Conservation (phyloP, 805 yeast species). For the Candida sithepensis region DNA sequence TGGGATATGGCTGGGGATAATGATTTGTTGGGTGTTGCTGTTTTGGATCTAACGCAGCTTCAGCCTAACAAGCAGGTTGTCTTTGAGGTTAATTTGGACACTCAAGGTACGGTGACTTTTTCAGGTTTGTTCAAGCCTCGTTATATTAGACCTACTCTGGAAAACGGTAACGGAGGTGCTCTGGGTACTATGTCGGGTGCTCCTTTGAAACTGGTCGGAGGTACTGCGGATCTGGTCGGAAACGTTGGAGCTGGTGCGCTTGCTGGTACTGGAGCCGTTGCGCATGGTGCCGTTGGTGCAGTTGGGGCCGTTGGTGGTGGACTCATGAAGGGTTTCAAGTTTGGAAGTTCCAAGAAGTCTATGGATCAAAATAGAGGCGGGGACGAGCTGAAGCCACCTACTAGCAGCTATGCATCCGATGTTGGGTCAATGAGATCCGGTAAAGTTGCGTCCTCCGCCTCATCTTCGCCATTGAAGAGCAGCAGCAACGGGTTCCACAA, state of each 20-base stretch:
- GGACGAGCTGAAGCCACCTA: constrained; percentile 17
- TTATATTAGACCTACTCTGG: constrained; percentile 61
- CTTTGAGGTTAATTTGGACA: constrained; percentile 48
- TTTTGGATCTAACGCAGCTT: constrained; percentile 46
- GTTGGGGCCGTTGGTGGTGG: constrained; percentile 38
- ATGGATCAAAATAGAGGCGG: constrained; percentile 7
- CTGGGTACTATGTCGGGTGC: constrained; percentile 36
- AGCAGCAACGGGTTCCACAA: constrained; percentile 4
- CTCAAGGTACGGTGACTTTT: constrained; percentile 62
- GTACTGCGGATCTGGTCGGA: constrained; percentile 36
- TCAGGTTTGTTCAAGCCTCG: constrained; percentile 58
- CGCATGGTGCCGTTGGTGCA: constrained; percentile 37
- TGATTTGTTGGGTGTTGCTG: constrained; percentile 53
- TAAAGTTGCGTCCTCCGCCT: constrained; percentile 11
- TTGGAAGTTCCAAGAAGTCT: constrained; percentile 18
- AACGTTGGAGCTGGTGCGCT: constrained; percentile 37
- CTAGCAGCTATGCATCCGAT: constrained; percentile 26
- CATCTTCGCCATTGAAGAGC: constrained; percentile 11
- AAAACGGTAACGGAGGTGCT: constrained; percentile 38
- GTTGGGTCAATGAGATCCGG: constrained; percentile 35
- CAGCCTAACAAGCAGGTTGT: constrained; percentile 39
- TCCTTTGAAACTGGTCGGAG: constrained; percentile 47
- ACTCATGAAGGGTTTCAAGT: constrained; percentile 19
- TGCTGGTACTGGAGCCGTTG: constrained; percentile 39
- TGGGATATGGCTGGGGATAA: constrained; percentile 79